Percentiles rank a stretch among this genome's conserved stretches.
Conservation (phyloP, 2,329 filamentous ascomycete genomes). For the Claviceps sp. region DNA sequence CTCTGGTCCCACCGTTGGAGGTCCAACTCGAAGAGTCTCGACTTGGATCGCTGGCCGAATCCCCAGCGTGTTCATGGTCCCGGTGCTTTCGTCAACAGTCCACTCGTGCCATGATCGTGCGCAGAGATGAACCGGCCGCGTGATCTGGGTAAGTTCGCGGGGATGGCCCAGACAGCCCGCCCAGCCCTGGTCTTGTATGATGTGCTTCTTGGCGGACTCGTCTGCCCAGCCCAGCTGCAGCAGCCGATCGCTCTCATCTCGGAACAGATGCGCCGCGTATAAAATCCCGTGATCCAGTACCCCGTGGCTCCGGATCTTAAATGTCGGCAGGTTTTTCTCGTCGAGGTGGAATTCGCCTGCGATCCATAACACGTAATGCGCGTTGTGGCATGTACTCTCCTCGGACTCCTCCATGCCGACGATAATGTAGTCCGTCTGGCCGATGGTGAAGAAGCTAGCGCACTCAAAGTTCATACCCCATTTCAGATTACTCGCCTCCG, state of each 20-base stretch:
- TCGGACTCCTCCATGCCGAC: conserved; percentile 9
- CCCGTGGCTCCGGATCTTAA: conserved; percentile 4
- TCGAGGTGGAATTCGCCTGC: conserved; percentile 2
- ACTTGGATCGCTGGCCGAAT: conserved; percentile 8
- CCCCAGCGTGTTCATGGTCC: conserved; percentile 8
- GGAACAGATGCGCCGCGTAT: conserved; percentile 13
- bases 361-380: conserved; percentile 8
- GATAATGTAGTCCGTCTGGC: conserved; percentile 7
- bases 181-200: conserved; percentile 8
- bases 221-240: conserved; percentile 11
- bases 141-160: conserved; percentile 6
- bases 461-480: conserved; percentile 14
- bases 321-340: conserved; percentile 2
- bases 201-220: conserved; percentile 6
- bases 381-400: conserved; percentile 5
- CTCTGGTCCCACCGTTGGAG: neutral
- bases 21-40: conserved; percentile 1
- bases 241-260: conserved; percentile 7
- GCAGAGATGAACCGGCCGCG: neutral
- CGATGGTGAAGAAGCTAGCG: conserved; percentile 8
- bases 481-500: neutral
- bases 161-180: conserved; percentile 9
- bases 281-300: conserved; percentile 11
- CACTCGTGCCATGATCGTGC: conserved; percentile 5
- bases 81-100: conserved; percentile 5